Conservation (phyloP, 164 flowering plant genomes). For the Paratinospora sagittata region DNA sequence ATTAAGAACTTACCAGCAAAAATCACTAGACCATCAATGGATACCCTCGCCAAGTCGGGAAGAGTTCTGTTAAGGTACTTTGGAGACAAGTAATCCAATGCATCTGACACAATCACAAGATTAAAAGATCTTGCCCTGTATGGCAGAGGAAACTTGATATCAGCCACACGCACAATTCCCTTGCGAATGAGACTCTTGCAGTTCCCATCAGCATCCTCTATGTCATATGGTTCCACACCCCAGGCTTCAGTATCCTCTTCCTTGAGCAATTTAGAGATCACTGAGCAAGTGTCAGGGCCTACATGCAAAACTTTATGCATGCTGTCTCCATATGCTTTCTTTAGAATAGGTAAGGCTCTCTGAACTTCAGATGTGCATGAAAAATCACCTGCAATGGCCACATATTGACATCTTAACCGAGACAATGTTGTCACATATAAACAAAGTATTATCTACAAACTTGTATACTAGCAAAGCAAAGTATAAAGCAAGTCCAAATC, state of each 20-base stretch:
- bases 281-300: conserved; percentile 93
- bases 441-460: neutral
- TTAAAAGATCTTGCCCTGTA: conserved; percentile 77
- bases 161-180: conserved; percentile 88
- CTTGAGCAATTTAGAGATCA: conserved; percentile 63
- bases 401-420: neutral
- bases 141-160: conserved; percentile 91
- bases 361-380: conserved; percentile 70
- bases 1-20: conserved; percentile 55
- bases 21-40: conserved; percentile 75
- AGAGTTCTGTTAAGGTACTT: conserved; percentile 85
- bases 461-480: neutral
- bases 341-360: conserved; percentile 66
- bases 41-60: conserved; percentile 84
- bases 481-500: no score
- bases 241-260: conserved; percentile 90
- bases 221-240: conserved; percentile 95
- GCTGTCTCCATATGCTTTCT: conserved; percentile 77
- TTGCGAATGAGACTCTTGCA: conserved; percentile 77
- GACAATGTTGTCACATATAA: neutral
- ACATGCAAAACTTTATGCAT: conserved; percentile 89
- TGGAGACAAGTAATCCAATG: conserved; percentile 90
- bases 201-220: conserved; percentile 68
- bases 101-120: conserved; percentile 81
- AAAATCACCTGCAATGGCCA: conserved; percentile 49